A percentile compares a stretch with the other conserved stretches of the same genome.
Evolutionary conservation across 2,329 filamentous ascomycete species (phyloP).

Genomic region (Xylaria sp.): DNA sequence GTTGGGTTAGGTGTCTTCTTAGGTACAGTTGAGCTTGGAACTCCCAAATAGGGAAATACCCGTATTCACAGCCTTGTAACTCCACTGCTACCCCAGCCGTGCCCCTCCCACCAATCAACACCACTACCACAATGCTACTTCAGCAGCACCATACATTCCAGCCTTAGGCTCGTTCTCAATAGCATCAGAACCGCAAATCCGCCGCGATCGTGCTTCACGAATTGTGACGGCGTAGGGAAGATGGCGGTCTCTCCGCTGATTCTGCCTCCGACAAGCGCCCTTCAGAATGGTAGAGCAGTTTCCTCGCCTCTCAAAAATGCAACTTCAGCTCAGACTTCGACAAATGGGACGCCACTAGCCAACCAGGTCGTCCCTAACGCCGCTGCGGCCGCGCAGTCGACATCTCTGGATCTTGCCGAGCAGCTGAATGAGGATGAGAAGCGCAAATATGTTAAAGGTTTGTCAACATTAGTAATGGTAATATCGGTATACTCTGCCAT

Average conservation of each 20-base stretch:
- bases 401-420: conserved; percentile 72
- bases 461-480: conserved; percentile 23
- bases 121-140: neutral
- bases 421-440: conserved; percentile 85
- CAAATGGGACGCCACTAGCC: conserved; percentile 59
- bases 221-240: conserved; percentile 16
- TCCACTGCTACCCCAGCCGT: conserved; percentile 6
- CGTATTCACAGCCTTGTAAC: neutral
- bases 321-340: conserved; percentile 55
- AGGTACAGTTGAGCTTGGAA: neutral
- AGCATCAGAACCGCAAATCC: neutral
- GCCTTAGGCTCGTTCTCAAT: neutral
- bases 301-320: conserved; percentile 60
- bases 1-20: neutral
- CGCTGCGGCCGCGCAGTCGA: conserved; percentile 46
- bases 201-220: neutral
- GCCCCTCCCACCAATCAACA: conserved; percentile 22
- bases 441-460: conserved; percentile 89
- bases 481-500: neutral
- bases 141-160: neutral
- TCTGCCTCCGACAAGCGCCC: conserved; percentile 45
- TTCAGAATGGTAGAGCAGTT: conserved; percentile 49
- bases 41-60: neutral
- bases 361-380: conserved; percentile 45
- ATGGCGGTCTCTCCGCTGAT: conserved; percentile 51